Conservation (phyloP, 2,329 filamentous ascomycete genomes). For the Ceratocystis ficicola region DNA sequence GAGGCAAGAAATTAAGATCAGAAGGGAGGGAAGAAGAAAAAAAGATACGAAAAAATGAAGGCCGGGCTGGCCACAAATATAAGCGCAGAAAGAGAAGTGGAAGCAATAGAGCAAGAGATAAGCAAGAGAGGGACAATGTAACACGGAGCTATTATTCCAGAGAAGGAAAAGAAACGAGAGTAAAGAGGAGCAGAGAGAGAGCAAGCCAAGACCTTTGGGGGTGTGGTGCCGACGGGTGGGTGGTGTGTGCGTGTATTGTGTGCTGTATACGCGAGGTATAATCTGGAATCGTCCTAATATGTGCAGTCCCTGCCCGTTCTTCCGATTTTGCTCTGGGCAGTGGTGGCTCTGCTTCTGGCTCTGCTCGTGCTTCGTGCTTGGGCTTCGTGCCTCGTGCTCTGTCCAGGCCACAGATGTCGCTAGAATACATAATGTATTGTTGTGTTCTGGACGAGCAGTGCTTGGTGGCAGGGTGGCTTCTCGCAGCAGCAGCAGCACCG, state of each 20-base stretch:
- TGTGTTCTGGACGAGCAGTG: too few relatives aligned
- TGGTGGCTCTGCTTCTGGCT: neutral
- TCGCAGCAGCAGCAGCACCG: too few relatives aligned
- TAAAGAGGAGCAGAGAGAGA: neutral
- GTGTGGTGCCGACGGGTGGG: neutral
- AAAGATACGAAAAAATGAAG: neutral
- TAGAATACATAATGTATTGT: too few relatives aligned
- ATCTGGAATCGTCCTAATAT: neutral
- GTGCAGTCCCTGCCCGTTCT: too few relatives aligned
- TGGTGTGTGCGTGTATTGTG: neutral
- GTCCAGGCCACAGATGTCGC: neutral
- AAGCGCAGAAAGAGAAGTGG: neutral
- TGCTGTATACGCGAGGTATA: neutral
- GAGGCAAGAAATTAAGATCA: neutral
- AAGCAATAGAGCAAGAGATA: neutral
- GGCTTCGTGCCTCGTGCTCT: neutral
- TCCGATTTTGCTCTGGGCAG: too few relatives aligned
- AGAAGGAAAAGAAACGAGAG: conserved; percentile 7
- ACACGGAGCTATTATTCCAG: neutral
- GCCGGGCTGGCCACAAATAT: neutral
- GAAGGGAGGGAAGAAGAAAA: neutral
- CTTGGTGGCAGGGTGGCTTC: too few relatives aligned
- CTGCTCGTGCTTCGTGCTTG: neutral
- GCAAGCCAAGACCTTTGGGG: conserved; percentile 3
- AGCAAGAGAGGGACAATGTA: neutral